Conservation (phyloP, 2,329 filamentous ascomycete genomes). For the Aspergillus ibericus region DNA sequence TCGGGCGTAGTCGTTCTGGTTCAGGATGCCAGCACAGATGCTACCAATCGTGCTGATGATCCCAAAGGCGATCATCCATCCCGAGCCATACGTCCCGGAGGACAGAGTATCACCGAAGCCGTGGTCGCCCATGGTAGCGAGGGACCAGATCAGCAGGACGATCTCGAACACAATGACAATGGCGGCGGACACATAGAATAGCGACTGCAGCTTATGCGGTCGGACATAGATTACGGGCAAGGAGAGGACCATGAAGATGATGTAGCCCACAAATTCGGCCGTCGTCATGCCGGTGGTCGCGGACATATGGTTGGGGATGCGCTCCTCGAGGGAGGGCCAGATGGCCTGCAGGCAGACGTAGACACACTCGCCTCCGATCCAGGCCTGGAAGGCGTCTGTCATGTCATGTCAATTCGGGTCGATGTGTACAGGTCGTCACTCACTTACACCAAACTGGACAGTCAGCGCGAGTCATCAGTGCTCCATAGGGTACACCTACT, state of each 20-base stretch:
- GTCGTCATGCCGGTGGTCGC: constrained; percentile 46
- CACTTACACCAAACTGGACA: not conserved
- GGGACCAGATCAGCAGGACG: constrained; percentile 47
- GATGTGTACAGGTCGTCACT: not conserved
- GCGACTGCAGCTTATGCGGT: constrained; percentile 45
- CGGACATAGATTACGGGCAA: constrained; percentile 49
- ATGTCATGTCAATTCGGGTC: not conserved
- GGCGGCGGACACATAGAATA: constrained; percentile 45
- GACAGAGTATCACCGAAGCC: constrained; percentile 20
- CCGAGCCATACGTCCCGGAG: not conserved
- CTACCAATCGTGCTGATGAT: constrained; percentile 34
- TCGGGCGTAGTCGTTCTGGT: constrained; percentile 35
- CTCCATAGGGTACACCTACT: constrained; percentile 23
- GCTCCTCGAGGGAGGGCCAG: constrained; percentile 45
- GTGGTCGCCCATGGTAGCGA: constrained; percentile 44
- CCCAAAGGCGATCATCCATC: constrained; percentile 29
- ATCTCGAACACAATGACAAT: constrained; percentile 46
- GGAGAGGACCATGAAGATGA: constrained; percentile 48
- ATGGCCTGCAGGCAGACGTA: constrained; percentile 50
- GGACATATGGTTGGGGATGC: constrained; percentile 47
- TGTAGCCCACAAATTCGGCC: constrained; percentile 46
- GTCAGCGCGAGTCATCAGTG: not conserved
- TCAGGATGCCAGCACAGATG: constrained; percentile 32
- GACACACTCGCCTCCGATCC: constrained; percentile 50
- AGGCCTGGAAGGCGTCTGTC: constrained; percentile 35